phyloP scores from a whole-genome alignment of 331 rosid species.

The Rhamnella rubrinervis region DNA sequence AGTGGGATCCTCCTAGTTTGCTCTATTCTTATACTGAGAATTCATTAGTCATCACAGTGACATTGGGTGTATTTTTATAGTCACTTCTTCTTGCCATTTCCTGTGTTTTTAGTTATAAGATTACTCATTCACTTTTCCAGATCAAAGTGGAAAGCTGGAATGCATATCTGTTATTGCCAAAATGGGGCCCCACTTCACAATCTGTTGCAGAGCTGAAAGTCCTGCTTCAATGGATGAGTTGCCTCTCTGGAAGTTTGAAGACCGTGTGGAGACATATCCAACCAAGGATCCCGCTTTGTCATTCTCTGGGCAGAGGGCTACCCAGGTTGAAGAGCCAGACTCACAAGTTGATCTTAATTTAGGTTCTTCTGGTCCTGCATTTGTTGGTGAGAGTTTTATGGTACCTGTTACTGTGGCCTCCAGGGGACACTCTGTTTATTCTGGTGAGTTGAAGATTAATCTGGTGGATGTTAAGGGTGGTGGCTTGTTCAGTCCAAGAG shows the following conservation, averaged over 20 bases:
- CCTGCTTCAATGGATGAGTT: slow-evolving; percentile 88
- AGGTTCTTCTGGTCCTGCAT: slow-evolving; percentile 79
- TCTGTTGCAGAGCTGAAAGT: slow-evolving; percentile 95
- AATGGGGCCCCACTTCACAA: slow-evolving; percentile 74
- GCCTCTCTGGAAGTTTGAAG: slow-evolving; percentile 83
- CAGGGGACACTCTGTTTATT: slow-evolving; percentile 69
- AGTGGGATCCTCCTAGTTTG: too few relatives aligned
- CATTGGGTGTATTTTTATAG: too few relatives aligned
- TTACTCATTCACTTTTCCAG: slow-evolving; percentile 43
- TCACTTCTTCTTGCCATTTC: slow-evolving; percentile 13
- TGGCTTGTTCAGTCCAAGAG: slow-evolving; percentile 94
- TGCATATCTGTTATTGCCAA: slow-evolving; percentile 79
- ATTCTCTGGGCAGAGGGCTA: slow-evolving; percentile 79
- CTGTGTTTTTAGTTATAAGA: slow-evolving; percentile 23
- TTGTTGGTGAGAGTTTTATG: slow-evolving; percentile 80
- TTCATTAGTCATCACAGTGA: too few relatives aligned
- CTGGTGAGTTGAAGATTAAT: slow-evolving; percentile 94
- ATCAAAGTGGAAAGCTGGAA: slow-evolving; percentile 92
- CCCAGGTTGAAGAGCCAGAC: slow-evolving; percentile 88
- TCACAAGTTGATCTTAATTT: slow-evolving; percentile 74
- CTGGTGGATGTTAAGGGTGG: slow-evolving; percentile 93
- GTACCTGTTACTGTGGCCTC: slow-evolving; percentile 75
- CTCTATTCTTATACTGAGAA: too few relatives aligned
- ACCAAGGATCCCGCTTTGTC: slow-evolving; percentile 86
- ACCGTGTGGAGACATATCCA: slow-evolving; percentile 57